A percentile compares a stretch with the other conserved stretches of the same genome.
phyloP scores from a whole-genome alignment of 2,329 filamentous ascomycete species.

The Trematosphaeria pertusa region DNA sequence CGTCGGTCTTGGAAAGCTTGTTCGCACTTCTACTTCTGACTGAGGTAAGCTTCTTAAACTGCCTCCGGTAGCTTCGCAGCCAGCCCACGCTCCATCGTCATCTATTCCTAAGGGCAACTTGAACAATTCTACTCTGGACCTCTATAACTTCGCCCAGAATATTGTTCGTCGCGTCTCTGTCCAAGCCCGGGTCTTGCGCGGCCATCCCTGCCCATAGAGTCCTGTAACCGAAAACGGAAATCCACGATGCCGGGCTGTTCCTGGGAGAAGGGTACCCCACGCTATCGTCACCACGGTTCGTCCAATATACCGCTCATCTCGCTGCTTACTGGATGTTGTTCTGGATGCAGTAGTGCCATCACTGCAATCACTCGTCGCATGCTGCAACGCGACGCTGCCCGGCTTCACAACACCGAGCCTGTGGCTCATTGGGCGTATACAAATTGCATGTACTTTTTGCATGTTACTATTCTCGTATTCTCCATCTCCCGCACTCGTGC shows the following conservation, averaged over 20 bases:
- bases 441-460: not conserved
- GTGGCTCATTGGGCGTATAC: not conserved
- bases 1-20: not conserved
- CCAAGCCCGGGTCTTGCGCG: not conserved
- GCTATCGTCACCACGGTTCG: not conserved
- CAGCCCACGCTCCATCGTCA: too few relatives aligned
- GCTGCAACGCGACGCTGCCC: not conserved
- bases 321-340: not conserved
- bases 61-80: not conserved
- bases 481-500: too few relatives aligned
- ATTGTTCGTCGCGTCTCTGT: not conserved
- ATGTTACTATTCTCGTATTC: not conserved
- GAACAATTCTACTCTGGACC: not conserved
- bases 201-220: not conserved
- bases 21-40: not conserved
- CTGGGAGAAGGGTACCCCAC: not conserved
- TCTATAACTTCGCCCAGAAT: not conserved
- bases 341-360: not conserved
- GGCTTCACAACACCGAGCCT: not conserved
- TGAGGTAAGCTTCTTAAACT: not conserved
- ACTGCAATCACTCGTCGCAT: not conserved
- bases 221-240: not conserved
- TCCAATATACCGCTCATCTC: not conserved
- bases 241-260: not conserved
- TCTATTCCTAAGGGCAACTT: not conserved